phyloP scores from a whole-genome alignment of 495 filamentous ascomycete genomes.

The Trichoderma asperelloides region DNA sequence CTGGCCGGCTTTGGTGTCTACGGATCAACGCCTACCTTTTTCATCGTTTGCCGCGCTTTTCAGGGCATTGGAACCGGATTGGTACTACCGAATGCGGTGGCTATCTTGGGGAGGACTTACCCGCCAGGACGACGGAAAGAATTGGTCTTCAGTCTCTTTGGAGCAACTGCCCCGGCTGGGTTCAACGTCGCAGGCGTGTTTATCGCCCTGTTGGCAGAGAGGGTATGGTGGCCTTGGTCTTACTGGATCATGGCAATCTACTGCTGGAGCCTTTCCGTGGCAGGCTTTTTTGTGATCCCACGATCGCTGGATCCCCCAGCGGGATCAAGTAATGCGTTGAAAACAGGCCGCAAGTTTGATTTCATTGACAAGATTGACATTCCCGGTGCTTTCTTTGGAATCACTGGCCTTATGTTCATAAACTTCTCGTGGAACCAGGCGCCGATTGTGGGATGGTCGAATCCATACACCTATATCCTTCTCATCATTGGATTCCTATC shows the following conservation, averaged over 20 bases:
- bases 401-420: constrained; percentile 47
- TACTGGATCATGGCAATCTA: constrained; percentile 27
- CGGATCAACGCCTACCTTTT: constrained; percentile 31
- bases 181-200: constrained; percentile 24
- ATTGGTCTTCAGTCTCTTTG: constrained; percentile 55
- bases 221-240: constrained; percentile 33
- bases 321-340: neutral
- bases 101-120: constrained; percentile 50
- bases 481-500: constrained; percentile 48
- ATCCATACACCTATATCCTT: constrained; percentile 42
- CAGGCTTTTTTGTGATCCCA: constrained; percentile 10
- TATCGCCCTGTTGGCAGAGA: constrained; percentile 34
- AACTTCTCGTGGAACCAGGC: constrained; percentile 58
- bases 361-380: constrained; percentile 33
- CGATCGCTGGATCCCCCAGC: neutral
- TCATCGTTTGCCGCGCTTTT: constrained; percentile 51
- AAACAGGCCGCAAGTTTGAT: neutral
- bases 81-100: constrained; percentile 52
- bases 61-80: constrained; percentile 55
- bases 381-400: constrained; percentile 40
- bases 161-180: constrained; percentile 50
- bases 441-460: constrained; percentile 47
- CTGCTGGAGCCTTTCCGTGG: constrained; percentile 20
- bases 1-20: constrained; percentile 44
- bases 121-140: constrained; percentile 42